Evolutionary conservation across 1,284 basidiomycete genomes (phyloP), one percentile per base, ranked within the genome.

Genomic region (Rhizoctonia solani): DNA sequence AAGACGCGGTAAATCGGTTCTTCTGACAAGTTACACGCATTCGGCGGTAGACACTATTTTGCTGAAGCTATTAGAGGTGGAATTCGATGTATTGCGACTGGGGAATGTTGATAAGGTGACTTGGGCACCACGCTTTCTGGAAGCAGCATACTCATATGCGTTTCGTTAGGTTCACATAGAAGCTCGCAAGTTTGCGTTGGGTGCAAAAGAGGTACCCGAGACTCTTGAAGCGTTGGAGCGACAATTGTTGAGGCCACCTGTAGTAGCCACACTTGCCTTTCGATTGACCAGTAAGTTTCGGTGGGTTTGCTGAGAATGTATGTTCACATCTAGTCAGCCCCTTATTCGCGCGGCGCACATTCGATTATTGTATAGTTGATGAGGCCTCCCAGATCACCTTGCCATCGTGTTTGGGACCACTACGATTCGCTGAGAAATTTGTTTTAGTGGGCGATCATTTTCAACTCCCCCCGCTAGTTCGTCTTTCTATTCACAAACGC

Each of bases 281-380:
- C 91, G 1, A 87, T 98, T 65, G 93, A 97, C 71, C 93, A 98
- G 93, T 95, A 72, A 76, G 91, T 81, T 21, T 19, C 44, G 32
- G 21, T 42, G n/a, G n/a, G n/a, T n/a, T n/a, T n/a, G n/a, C n/a
- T n/a, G n/a, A n/a, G n/a, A n/a, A n/a, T n/a, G n/a, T n/a, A n/a
- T n/a, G n/a, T n/a, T n/a, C n/a, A n/a, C n/a, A n/a, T n/a, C 42
- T 8, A 16, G 39, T n/a, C 21, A 95, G 93, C 73, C 87, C 93
- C 0, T 74, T 98, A 4, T 98, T 99, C 77, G 83, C 85, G 44
- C 84, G 90, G 23, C 83, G 93, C 4, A 85, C 80, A 8, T 99
- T 99, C 74, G 95, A 99, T 76, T 96, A 95, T 74, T 99, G 96
- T 78, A 98, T 99, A 68, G 89, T 99, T 13, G 97, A 99, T 72